phyloP scores from a whole-genome alignment of 768 basidiomycete species.

The Mycena olivaceomarginata region DNA sequence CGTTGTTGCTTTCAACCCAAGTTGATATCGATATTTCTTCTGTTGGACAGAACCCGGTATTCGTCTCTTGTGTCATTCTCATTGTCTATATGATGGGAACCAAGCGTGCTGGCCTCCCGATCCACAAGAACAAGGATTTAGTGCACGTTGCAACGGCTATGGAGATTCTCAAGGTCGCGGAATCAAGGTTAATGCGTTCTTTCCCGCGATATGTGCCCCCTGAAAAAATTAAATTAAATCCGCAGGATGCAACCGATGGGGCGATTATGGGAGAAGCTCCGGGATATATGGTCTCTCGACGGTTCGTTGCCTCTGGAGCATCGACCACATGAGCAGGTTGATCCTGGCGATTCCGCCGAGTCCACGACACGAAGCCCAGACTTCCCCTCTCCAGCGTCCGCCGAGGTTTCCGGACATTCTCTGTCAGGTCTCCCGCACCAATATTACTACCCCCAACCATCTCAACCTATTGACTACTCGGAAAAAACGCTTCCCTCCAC shows the following conservation, averaged over 20 bases:
- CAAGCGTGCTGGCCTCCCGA: too few relatives aligned
- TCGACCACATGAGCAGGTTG: not conserved
- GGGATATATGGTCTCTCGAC: not conserved
- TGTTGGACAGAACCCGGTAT: too few relatives aligned
- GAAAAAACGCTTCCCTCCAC: not conserved
- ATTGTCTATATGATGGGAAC: too few relatives aligned
- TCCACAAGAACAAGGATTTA: too few relatives aligned
- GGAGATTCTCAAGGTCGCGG: too few relatives aligned
- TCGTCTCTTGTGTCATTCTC: too few relatives aligned
- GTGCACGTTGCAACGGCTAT: too few relatives aligned
- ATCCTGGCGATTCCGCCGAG: too few relatives aligned
- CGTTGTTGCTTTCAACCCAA: too few relatives aligned
- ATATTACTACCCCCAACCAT: not conserved
- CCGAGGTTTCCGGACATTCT: not conserved
- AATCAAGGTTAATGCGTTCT: not conserved
- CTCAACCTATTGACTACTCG: not conserved
- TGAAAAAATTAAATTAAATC: not conserved
- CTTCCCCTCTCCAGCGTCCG: not conserved
- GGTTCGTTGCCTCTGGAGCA: not conserved
- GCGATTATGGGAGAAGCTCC: not conserved
- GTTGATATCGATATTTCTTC: too few relatives aligned
- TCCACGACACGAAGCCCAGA: too few relatives aligned
- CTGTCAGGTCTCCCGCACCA: not conserved
- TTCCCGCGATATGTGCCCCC: not conserved
- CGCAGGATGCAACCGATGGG: not conserved